Conservation (phyloP, 208 protist species). For the Trichomonas tenax region DNA sequence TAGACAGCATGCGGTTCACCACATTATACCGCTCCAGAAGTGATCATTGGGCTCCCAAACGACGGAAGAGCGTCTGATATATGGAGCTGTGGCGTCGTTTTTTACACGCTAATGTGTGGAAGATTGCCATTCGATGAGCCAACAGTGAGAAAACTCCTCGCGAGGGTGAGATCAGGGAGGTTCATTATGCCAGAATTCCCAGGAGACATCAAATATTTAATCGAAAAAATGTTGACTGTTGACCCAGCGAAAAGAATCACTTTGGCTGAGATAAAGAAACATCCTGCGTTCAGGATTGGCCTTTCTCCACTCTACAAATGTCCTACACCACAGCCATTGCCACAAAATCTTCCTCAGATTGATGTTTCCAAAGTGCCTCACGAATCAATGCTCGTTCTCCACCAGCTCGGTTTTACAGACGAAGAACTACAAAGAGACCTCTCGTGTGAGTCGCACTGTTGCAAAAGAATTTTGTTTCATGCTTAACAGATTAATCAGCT, state of each 20-base stretch:
- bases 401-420: not conserved
- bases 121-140: slow-evolving; percentile 4
- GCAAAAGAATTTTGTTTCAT: not conserved
- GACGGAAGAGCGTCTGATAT: slow-evolving; percentile 2
- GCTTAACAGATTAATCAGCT: not conserved
- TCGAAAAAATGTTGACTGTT: slow-evolving; percentile 22
- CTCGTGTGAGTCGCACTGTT: not conserved
- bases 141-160: not conserved
- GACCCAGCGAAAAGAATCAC: slow-evolving; percentile 23
- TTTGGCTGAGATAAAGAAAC: slow-evolving; percentile 23
- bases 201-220: slow-evolving; percentile 18
- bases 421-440: not conserved
- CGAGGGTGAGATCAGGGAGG: not conserved
- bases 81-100: slow-evolving; percentile 28
- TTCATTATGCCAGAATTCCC: not conserved
- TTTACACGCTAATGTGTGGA: slow-evolving; percentile 20
- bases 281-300: slow-evolving; percentile 22
- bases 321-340: not conserved
- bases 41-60: not conserved
- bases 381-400: not conserved
- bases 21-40: slow-evolving; percentile 27
- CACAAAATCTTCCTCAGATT: not conserved
- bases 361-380: not conserved
- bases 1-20: slow-evolving; percentile 28
- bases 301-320: not conserved